Base-by-base conservation (phyloP, 2,329 filamentous ascomycete genomes). In the Talaromyces marneffei region DNA sequence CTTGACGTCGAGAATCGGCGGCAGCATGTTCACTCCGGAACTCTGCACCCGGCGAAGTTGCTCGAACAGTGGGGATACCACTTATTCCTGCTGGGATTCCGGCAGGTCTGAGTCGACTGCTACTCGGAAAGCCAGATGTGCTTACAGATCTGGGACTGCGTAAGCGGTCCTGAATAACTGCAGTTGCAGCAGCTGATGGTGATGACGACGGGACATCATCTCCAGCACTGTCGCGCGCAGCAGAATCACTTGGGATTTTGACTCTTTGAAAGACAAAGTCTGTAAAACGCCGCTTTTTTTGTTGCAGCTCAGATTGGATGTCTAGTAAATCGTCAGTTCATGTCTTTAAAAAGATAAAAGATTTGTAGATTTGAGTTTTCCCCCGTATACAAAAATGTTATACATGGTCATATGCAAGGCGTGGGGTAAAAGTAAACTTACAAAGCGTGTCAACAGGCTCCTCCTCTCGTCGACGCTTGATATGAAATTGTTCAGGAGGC, bases 401-500 rank as follows among this genome's bases (percentile, higher is more conserved):
- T 37, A 50, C 35, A 59, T 50, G 31, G 35, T 18, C 37, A 60
- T 29, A 29, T 23, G 42, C 44, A 59, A 52, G 35, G 46, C 25
- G 50, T 58, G 56, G 56, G 48, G 46, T 42, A 39, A 56, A n/a
- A n/a, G 29, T 20, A 39, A 10, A 60, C 62, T 50, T 78, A 82
- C 79, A 80, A 55, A 84, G 73, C 23, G 79, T 77, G 63, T 85
- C 82, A n/a, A 83, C 78, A 3, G 83, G 81, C 53, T 82, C 80
- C 59, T 85, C 82, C 60, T 80, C 78, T 60, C 82, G 79, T 65
- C 83, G 81, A 60, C 83, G 78, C 72, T 85, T 85, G 69, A 85
- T 79, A 25, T 77, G 79, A 56, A 82, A 80, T 42, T 79, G 76
- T 59, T 82, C 79, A 42, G 80, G 80, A 48, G 79, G 78, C 8